Conservation (phyloP, 1,139 yeast genomes). For the Candida pseudocylindracea region DNA sequence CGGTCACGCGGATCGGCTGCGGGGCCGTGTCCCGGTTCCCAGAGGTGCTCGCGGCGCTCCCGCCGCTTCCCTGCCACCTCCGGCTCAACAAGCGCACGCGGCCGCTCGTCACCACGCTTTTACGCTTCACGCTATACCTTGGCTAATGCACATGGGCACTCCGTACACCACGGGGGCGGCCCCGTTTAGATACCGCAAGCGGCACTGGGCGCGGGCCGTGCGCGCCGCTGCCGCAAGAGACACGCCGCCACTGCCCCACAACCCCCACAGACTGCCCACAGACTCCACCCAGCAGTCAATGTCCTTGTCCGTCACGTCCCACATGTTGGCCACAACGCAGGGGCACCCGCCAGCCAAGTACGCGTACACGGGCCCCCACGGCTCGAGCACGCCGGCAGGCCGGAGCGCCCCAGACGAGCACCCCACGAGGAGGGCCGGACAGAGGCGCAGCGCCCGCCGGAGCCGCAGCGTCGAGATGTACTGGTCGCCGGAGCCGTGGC, state of each 20-base stretch:
- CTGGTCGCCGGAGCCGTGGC: slow-evolving; percentile 93
- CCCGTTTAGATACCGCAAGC: slow-evolving; percentile 46
- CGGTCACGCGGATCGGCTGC: no score
- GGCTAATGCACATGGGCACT: slow-evolving; percentile 20
- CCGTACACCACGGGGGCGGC: slow-evolving; percentile 73
- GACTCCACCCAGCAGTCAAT: slow-evolving; percentile 52
- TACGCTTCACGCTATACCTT: not conserved
- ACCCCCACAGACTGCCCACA: slow-evolving; percentile 42
- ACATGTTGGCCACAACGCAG: slow-evolving; percentile 61
- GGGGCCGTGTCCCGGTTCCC: no score
- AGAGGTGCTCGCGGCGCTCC: no score
- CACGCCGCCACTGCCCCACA: slow-evolving; percentile 3
- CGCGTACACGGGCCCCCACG: slow-evolving; percentile 56
- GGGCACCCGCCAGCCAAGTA: slow-evolving; percentile 71
- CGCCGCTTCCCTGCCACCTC: no score
- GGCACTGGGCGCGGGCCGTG: slow-evolving; percentile 37
- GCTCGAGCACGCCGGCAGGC: slow-evolving; percentile 37
- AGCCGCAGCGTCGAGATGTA: slow-evolving; percentile 24
- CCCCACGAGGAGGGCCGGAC: slow-evolving; percentile 68
- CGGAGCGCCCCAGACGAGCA: slow-evolving; percentile 70
- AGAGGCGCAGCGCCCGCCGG: slow-evolving; percentile 13
- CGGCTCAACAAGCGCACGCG: no score
- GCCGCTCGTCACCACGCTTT: no score
- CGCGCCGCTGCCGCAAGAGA: slow-evolving; percentile 27
- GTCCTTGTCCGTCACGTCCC: slow-evolving; percentile 97